Evolutionary conservation across 176 grass and related monocot genomes (phyloP), one percentile per base, ranked within the genome.

Genomic region (Zea mays): DNA sequence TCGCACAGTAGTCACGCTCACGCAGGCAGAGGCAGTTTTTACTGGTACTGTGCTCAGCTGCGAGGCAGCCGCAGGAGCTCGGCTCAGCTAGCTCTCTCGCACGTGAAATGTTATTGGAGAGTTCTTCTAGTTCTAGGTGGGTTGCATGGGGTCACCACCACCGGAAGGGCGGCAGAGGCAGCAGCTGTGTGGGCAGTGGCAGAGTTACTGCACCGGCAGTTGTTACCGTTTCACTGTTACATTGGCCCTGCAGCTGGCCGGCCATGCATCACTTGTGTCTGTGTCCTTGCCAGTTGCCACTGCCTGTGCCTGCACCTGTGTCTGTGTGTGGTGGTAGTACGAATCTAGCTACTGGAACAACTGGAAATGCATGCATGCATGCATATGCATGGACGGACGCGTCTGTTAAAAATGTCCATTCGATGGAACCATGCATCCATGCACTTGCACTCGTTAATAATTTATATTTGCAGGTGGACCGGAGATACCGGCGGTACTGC

Each of bases 401-500:
- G 20, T 55, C 19, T 80, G 65, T 27, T 38, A 20, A 69, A 47
- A 65, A 40, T 64, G 62, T 38, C 8, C 1, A 45, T 12, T 62
- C 36, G 54, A 64, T 54, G 38, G 27, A 27, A 27, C 27, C 27
- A 27, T 27, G 27, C 27, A 27, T n/a, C n/a, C n/a, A n/a, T n/a
- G n/a, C n/a, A n/a, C n/a, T n/a, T n/a, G n/a, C n/a, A n/a, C n/a
- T 27, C 1, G 1, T 27, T 27, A 27, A 27, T 27, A 27, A 27
- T 27, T 27, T 27, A 27, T 27, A 27, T 27, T 27, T 0, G 27
- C 65, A 99, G 96, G 96, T 99, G 71, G 92, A 99, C 67, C 78
- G 84, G 72, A 40, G 92, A 52, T 99, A 99, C 87, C 58, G 90
- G 45, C 75, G 88, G 58, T 99, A 99, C 82, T 86, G 87, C 42